phyloP scores from a whole-genome alignment of 495 filamentous ascomycete species.

The Penicillium alfredii region DNA sequence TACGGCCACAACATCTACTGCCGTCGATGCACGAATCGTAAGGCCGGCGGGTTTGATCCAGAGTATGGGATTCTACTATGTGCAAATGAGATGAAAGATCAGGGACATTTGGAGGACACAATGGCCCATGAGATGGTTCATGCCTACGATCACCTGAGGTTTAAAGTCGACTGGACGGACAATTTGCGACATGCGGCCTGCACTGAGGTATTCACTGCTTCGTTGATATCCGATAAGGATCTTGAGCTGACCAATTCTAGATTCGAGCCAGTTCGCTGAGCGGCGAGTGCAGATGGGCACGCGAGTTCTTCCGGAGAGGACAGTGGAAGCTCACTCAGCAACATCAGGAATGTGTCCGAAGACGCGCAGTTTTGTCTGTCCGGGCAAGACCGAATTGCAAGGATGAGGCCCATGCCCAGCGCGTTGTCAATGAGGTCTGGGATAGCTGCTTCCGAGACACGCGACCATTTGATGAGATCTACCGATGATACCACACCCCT shows the following conservation, averaged over 20 bases:
- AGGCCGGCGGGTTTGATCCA: slow-evolving; percentile 75
- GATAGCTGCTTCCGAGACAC: slow-evolving; percentile 94
- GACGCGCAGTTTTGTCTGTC: slow-evolving; percentile 72
- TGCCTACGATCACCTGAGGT: slow-evolving; percentile 88
- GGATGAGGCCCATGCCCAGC: slow-evolving; percentile 79
- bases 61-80: slow-evolving; percentile 83
- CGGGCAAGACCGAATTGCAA: slow-evolving; percentile 68
- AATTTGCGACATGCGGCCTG: slow-evolving; percentile 87
- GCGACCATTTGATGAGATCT: slow-evolving; percentile 93
- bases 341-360: slow-evolving; percentile 85
- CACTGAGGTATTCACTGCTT: slow-evolving; percentile 62
- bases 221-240: not conserved
- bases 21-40: slow-evolving; percentile 59
- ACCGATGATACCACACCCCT: slow-evolving; percentile 55
- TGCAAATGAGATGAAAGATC: slow-evolving; percentile 74
- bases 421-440: slow-evolving; percentile 93
- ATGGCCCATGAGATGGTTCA: slow-evolving; percentile 97
- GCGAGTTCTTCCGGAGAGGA: slow-evolving; percentile 73
- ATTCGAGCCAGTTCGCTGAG: slow-evolving; percentile 88
- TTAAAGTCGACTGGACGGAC: slow-evolving; percentile 75
- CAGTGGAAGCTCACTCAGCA: slow-evolving; percentile 88
- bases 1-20: slow-evolving; percentile 73
- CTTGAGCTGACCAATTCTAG: slow-evolving; percentile 32
- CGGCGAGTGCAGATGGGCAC: slow-evolving; percentile 88
- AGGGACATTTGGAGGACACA: slow-evolving; percentile 81